Conservation (phyloP, 2,329 filamentous ascomycete genomes). For the Trichoderma koningii region DNA sequence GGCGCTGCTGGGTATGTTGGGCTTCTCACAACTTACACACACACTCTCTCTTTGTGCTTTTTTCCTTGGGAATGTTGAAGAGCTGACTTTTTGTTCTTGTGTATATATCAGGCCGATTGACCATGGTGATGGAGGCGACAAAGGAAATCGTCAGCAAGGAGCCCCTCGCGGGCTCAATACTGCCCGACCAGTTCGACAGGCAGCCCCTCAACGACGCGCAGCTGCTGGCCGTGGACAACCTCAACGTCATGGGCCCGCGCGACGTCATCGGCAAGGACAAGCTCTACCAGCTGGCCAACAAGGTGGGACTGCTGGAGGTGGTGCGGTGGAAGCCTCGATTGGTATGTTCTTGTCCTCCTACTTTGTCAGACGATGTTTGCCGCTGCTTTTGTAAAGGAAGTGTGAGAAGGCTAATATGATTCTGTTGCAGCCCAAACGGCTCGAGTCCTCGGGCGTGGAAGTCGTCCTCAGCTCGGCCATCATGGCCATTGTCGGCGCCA, state of each 20-base stretch:
- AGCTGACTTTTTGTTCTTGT: conserved; percentile 24
- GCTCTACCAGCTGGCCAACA: conserved; percentile 66
- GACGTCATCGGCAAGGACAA: conserved; percentile 65
- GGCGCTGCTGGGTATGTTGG: conserved; percentile 76
- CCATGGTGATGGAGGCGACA: conserved; percentile 44
- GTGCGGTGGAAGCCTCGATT: conserved; percentile 86
- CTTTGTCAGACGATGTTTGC: background rate
- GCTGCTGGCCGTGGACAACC: conserved; percentile 71
- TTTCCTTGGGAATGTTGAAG: background rate
- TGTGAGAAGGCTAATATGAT: conserved; percentile 38
- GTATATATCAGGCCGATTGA: conserved; percentile 39
- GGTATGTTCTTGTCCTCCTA: conserved; percentile 52
- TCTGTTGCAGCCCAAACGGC: conserved; percentile 54
- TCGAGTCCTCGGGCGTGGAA: conserved; percentile 71
- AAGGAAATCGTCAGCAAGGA: conserved; percentile 43
- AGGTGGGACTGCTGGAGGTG: conserved; percentile 72
- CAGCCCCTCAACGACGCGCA: conserved; percentile 69
- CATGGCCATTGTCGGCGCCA: conserved; percentile 83
- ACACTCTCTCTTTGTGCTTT: background rate
- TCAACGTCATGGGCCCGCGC: conserved; percentile 62
- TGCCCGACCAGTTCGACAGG: conserved; percentile 57
- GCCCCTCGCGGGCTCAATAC: conserved; percentile 34
- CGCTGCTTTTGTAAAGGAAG: background rate
- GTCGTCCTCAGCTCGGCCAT: conserved; percentile 75
- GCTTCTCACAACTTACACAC: background rate